These are phyloP conservation scores for Eimeria praecox DNA, from an alignment of 169 alveolate genomes.

Conservation along the genomic window DNA sequence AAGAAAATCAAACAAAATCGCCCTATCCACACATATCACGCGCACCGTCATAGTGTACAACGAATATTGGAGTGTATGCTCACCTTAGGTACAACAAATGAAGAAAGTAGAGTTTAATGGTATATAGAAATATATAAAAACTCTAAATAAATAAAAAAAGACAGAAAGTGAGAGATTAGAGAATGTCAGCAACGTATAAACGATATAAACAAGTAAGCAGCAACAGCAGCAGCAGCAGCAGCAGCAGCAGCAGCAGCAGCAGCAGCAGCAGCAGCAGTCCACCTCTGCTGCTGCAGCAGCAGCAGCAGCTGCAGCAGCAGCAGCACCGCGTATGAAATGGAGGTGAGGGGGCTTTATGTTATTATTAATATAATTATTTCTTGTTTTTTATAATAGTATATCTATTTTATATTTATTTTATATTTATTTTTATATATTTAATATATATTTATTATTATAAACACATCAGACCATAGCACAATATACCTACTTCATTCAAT, in stretches of 20 bases:
- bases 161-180: neutral
- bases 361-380: neutral
- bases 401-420: neutral
- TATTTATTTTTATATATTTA: neutral
- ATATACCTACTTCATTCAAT: too few species aligned
- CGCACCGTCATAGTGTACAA: constrained; percentile 34
- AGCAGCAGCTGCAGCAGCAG: neutral
- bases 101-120: neutral
- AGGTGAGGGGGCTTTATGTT: constrained; percentile 19
- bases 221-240: neutral
- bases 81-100: constrained; percentile 38
- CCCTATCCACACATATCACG: neutral
- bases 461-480: too few species aligned
- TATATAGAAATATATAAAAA: neutral
- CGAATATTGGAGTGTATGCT: constrained; percentile 18
- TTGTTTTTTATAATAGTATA: neutral
- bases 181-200: constrained; percentile 19
- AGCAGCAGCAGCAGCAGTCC: constrained; percentile 31
- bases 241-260: constrained; percentile 16
- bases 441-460: too few species aligned
- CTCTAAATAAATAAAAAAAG: constrained; percentile 17
- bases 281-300: constrained; percentile 38
- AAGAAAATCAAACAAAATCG: neutral
- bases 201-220: neutral
- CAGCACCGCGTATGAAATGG: constrained; percentile 6